Conservation (phyloP, 352 stramenopile species). For the Phytophthora palmivora region DNA sequence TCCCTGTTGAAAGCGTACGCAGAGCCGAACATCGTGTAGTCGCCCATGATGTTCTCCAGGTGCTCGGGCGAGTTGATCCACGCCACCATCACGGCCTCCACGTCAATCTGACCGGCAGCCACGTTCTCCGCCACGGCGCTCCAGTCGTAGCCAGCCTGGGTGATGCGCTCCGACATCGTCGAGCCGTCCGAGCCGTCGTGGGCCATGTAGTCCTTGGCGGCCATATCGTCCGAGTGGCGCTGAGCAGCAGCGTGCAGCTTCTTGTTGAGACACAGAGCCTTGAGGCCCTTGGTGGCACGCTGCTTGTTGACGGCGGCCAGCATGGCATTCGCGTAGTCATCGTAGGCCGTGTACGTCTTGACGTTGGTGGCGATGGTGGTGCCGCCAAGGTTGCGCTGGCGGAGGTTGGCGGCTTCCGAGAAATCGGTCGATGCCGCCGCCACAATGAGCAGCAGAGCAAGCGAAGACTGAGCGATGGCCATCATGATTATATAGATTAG, state of each 20-base stretch:
- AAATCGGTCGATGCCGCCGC: slow-evolving; percentile 23
- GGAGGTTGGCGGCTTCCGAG: slow-evolving; percentile 15
- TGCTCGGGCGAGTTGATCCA: slow-evolving; percentile 50
- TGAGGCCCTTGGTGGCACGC: slow-evolving; percentile 43
- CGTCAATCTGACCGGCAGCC: slow-evolving; percentile 37
- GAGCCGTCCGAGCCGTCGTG: slow-evolving; percentile 53
- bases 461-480: slow-evolving; percentile 26
- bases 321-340: slow-evolving; percentile 15
- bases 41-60: slow-evolving; percentile 44
- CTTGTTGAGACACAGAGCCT: slow-evolving; percentile 47
- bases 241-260: slow-evolving; percentile 36
- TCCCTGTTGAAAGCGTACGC: slow-evolving; percentile 40
- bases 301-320: slow-evolving; percentile 48
- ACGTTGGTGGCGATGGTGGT: slow-evolving; percentile 17
- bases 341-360: slow-evolving; percentile 22
- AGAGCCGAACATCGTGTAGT: slow-evolving; percentile 48
- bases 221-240: slow-evolving; percentile 51
- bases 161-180: slow-evolving; percentile 46
- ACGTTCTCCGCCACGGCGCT: slow-evolving; percentile 46
- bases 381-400: slow-evolving; percentile 12
- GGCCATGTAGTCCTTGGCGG: slow-evolving; percentile 53
- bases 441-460: slow-evolving; percentile 26
- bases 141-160: slow-evolving; percentile 49
- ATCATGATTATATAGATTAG: slow-evolving; percentile 13
- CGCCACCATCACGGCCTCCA: slow-evolving; percentile 43